Evolutionary conservation across 306 rosid species (phyloP), one percentile per base, ranked within the genome.

Genomic region (Sindora glabra): DNA sequence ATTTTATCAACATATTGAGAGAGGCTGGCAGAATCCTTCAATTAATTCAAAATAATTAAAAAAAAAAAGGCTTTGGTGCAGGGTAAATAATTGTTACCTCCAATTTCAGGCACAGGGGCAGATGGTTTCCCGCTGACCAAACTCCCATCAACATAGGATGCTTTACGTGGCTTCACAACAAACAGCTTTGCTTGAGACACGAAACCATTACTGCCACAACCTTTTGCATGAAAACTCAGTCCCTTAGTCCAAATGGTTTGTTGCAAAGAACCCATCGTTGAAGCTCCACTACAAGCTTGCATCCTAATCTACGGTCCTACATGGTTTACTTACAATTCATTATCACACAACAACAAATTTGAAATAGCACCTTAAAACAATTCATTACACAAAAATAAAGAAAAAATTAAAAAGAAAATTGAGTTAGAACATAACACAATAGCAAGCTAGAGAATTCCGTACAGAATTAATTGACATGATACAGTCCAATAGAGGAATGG

Each of bases 191-290:
- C 50, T 50, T 75, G 81, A 29, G 71, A 71, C 2, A 76, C 15
- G 42, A 72, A 72, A 38, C 70, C 71, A 75, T 65, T 49, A 24
- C 25, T 30, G 23, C 49, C 42, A 38, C 23, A 46, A 37, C 83
- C 79, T 46, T 72, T 77, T 8, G 70, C 38, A 60, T 71, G 70
- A 48, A 70, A 68, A 38, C 23, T 57, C 22, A 70, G 50, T 48
- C 79, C 75, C 60, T 79, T 86, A 19, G 33, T 72, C 81, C 81
- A 81, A 59, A 67, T 55, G 26, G 77, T 67, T 70, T 81, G 84
- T 59, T 85, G 90, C 59, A 81, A 40, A 40, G 85, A 77, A 58
- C 89, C 86, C 89, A 75, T 81, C 72, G 79, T 45, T 8, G 85
- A 74, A 62, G 70, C 68, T 65, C 86, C 81, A 57, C 70, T 22